These are phyloP conservation scores for Ustilago esculenta DNA, from an alignment of 1,284 basidiomycete genomes.

Conservation along the genomic window DNA sequence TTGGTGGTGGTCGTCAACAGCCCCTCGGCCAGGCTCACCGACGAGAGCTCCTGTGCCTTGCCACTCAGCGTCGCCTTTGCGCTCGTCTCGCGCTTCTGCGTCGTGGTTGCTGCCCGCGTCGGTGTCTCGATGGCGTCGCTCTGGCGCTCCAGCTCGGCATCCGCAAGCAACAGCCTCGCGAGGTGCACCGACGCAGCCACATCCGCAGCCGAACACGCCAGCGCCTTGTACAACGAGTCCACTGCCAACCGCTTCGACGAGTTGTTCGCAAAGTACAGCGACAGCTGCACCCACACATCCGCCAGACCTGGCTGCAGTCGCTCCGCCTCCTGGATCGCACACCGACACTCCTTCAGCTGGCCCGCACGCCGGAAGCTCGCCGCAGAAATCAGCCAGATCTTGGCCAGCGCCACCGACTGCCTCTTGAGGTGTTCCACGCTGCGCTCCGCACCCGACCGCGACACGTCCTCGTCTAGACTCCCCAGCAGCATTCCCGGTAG, in stretches of 20 bases:
- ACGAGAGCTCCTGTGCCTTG: slow-evolving; percentile 45
- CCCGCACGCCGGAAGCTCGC: slow-evolving; percentile 90
- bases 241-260: slow-evolving; percentile 46
- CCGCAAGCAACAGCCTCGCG: slow-evolving; percentile 56
- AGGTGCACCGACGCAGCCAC: slow-evolving; percentile 62
- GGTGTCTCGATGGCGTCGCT: slow-evolving; percentile 4
- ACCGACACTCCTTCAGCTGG: slow-evolving; percentile 87
- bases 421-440: slow-evolving; percentile 30
- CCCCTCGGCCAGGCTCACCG: slow-evolving; percentile 60
- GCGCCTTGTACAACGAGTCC: slow-evolving; percentile 65
- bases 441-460: slow-evolving; percentile 26
- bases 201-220: slow-evolving; percentile 55
- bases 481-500: slow-evolving; percentile 34
- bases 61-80: slow-evolving; percentile 45
- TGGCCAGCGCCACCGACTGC: slow-evolving; percentile 72
- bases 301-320: slow-evolving; percentile 84
- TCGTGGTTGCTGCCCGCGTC: neutral
- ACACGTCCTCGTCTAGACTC: slow-evolving; percentile 18
- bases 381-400: slow-evolving; percentile 91
- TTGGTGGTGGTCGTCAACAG: slow-evolving; percentile 56
- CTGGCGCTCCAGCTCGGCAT: slow-evolving; percentile 44
- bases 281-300: slow-evolving; percentile 86
- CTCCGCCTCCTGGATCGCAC: slow-evolving; percentile 94
- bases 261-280: slow-evolving; percentile 48
- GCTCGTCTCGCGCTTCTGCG: slow-evolving; percentile 18